phyloP scores from a whole-genome alignment of 192 early-diverging fungal genomes.

The Phlyctochytrium bullatum region DNA sequence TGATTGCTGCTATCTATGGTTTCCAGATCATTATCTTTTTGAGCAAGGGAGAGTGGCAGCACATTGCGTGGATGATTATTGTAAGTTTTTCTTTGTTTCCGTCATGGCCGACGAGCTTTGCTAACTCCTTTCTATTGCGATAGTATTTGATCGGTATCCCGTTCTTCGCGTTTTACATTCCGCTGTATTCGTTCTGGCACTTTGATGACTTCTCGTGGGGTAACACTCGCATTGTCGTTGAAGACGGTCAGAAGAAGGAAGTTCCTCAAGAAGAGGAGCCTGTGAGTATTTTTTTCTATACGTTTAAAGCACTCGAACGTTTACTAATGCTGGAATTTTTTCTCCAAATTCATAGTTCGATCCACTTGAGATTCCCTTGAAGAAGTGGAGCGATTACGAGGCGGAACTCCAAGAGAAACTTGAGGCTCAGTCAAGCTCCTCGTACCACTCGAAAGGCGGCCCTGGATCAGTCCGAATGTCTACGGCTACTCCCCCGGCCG shows the following conservation, averaged over 20 bases:
- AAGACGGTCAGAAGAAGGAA: constrained; percentile 62
- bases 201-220: constrained; percentile 99
- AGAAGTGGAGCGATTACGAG: constrained; percentile 86
- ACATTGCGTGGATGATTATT: constrained; percentile 86
- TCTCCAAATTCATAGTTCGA: too few species aligned
- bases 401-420: constrained; percentile 37
- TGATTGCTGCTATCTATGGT: constrained; percentile 83
- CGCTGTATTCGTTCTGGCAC: constrained; percentile 96
- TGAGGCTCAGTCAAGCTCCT: constrained; percentile 13
- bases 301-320: not conserved
- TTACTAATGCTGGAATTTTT: not conserved
- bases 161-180: constrained; percentile 88
- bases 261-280: constrained; percentile 55
- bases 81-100: constrained; percentile 30
- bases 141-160: constrained; percentile 87
- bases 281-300: constrained; percentile 14
- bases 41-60: constrained; percentile 61
- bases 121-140: constrained; percentile 6
- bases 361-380: constrained; percentile 73
- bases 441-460: constrained; percentile 12
- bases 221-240: constrained; percentile 91
- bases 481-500: not conserved
- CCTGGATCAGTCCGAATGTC: not conserved
- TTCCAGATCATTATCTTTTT: constrained; percentile 84
- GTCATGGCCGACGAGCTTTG: constrained; percentile 16